Percentiles rank a stretch among this genome's conserved stretches.
These are phyloP conservation scores for Solanum commersonii DNA, from an alignment of 257 asterid genomes.

Conservation along the genomic window DNA sequence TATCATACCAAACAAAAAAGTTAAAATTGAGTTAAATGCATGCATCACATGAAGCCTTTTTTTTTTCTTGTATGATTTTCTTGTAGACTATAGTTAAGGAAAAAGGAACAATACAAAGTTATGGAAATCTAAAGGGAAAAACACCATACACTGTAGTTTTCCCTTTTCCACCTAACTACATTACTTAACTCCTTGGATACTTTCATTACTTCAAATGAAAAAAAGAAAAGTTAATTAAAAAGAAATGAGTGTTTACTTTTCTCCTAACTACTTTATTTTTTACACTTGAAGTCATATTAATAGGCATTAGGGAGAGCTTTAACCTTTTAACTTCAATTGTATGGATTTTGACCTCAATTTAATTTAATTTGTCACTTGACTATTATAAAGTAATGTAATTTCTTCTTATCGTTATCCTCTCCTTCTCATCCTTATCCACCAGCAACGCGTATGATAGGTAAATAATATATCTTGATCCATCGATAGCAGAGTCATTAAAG, in stretches of 20 bases:
- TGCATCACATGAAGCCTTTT: conserved; percentile 17
- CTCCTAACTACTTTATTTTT: not conserved
- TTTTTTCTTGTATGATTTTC: conserved; percentile 12
- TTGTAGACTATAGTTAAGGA: conserved; percentile 16
- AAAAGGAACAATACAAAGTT: conserved; percentile 16
- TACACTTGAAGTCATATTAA: not conserved
- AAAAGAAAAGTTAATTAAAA: not conserved
- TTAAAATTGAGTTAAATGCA: conserved; percentile 23
- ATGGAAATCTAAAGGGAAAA: conserved; percentile 30
- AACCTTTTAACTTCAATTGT: not conserved
- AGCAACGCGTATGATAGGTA: not conserved
- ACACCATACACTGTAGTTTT: conserved; percentile 4
- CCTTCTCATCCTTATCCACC: not conserved
- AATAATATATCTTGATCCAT: too few relatives aligned
- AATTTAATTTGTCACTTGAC: too few relatives aligned
- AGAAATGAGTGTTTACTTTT: not conserved
- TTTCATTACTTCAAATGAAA: conserved; percentile 11
- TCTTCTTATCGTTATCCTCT: not conserved
- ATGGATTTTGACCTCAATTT: not conserved
- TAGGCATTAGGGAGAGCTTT: not conserved
- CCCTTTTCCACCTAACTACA: conserved; percentile 9
- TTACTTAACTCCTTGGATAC: conserved; percentile 7
- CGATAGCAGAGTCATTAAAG: not conserved
- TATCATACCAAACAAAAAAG: not conserved
- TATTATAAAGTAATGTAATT: not conserved